Conservation (phyloP, 2,329 filamentous ascomycete species). For the Cladorrhinum sp. region DNA sequence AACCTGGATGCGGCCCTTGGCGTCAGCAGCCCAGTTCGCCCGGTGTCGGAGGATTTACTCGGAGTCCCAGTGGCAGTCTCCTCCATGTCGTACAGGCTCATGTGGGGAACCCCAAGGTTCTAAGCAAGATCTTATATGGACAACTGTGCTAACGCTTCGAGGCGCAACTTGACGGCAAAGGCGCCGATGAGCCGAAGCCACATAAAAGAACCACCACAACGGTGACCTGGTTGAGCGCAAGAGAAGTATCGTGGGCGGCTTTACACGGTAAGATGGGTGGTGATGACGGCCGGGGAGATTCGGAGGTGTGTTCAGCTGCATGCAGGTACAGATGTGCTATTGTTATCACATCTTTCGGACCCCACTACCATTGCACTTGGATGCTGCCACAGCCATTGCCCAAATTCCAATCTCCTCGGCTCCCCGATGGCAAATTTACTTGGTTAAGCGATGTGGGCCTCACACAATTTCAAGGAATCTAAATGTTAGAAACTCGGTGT, state of each 20-base stretch:
- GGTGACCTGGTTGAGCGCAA: not conserved
- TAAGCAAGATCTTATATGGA: not conserved
- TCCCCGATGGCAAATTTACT: not conserved
- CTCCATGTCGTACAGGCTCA: not conserved
- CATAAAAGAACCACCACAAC: not conserved
- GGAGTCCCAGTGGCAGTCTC: too few species aligned
- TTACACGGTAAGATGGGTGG: not conserved
- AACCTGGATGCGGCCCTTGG: not conserved
- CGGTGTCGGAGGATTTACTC: not conserved
- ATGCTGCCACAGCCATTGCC: not conserved
- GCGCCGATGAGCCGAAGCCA: not conserved
- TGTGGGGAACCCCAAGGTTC: not conserved
- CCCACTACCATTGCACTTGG: not conserved
- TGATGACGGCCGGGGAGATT: not conserved
- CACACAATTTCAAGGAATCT: too few species aligned
- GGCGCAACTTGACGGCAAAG: not conserved
- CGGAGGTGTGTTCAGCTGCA: not conserved
- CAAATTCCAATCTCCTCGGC: not conserved
- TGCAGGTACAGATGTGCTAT: not conserved
- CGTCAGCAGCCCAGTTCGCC: not conserved
- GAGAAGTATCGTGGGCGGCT: not conserved
- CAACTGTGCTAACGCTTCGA: not conserved
- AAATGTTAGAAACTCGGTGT: not conserved
- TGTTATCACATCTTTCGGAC: not conserved
- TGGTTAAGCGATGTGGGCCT: not conserved